phyloP scores from a whole-genome alignment of 2,329 filamentous ascomycete genomes.

The Microdochium paspali region DNA sequence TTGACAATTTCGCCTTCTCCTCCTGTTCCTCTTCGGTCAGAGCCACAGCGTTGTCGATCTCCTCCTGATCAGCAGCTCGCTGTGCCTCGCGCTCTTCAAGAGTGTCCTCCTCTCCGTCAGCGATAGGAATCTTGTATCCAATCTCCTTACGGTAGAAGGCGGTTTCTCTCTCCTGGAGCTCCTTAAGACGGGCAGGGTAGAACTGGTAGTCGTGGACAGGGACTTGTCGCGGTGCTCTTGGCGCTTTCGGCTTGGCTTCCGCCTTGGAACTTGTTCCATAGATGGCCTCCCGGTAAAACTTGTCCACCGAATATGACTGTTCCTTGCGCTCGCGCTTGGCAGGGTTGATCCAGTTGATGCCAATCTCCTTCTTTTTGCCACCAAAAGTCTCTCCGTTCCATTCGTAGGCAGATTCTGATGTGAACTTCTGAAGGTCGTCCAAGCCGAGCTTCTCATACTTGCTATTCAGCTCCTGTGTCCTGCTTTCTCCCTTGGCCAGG shows the following conservation, averaged over 20 bases:
- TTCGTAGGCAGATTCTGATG: conserved; percentile 93
- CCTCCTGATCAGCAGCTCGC: conserved; percentile 76
- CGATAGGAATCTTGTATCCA: conserved; percentile 83
- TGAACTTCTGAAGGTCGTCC: conserved; percentile 96
- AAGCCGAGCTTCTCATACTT: conserved; percentile 96
- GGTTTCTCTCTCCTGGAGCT: conserved; percentile 93
- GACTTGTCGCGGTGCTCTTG: conserved; percentile 89
- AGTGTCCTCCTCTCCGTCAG: conserved; percentile 81
- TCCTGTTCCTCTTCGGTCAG: conserved; percentile 83
- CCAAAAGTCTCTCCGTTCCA: conserved; percentile 98
- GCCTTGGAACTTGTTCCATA: conserved; percentile 65
- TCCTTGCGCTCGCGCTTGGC: conserved; percentile 98
- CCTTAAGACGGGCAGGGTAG: conserved; percentile 73
- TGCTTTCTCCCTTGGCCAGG: conserved; percentile 73
- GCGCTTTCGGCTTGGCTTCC: conserved; percentile 87
- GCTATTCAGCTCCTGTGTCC: conserved; percentile 82
- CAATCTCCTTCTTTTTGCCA: conserved; percentile 83
- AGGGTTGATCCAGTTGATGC: conserved; percentile 94
- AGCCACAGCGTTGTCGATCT: conserved; percentile 85
- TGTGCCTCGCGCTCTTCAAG: conserved; percentile 80
- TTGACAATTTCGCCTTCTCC: conserved; percentile 73
- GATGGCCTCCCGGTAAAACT: conserved; percentile 91
- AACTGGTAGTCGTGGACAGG: conserved; percentile 95
- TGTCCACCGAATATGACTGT: conserved; percentile 96
- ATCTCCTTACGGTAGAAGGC: conserved; percentile 95